These are phyloP conservation scores for Nannochloropsis granulata DNA, from an alignment of 108 stramenopile species.

Conservation along the genomic window DNA sequence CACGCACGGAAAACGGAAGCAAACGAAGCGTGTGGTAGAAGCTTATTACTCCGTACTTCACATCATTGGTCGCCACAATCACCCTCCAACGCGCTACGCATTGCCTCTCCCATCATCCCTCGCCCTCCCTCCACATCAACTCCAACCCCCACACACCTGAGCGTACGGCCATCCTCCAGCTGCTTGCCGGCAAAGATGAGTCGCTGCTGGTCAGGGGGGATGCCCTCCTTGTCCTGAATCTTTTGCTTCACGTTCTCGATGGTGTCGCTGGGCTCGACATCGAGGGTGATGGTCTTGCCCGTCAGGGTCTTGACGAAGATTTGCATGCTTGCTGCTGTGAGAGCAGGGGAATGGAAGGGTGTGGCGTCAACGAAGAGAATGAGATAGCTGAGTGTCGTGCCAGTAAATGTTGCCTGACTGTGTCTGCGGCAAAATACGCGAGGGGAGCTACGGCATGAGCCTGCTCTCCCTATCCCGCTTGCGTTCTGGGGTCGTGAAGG, in stretches of 20 bases:
- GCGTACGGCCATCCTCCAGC: constrained; percentile 79
- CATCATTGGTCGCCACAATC: neutral
- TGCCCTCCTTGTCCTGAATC: constrained; percentile 92
- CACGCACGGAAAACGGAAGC: too few relatives aligned
- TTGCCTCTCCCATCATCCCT: neutral
- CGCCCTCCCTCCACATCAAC: neutral
- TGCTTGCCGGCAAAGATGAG: constrained; percentile 94
- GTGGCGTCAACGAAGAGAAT: neutral
- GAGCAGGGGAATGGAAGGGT: neutral
- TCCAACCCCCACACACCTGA: constrained; percentile 11
- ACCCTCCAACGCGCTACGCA: neutral
- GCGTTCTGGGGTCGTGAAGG: too few relatives aligned
- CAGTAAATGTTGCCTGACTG: too few relatives aligned
- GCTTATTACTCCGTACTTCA: too few relatives aligned
- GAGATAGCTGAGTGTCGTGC: too few relatives aligned
- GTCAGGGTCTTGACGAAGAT: constrained; percentile 28
- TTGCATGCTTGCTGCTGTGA: neutral
- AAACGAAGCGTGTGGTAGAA: too few relatives aligned
- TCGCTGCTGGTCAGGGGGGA: constrained; percentile 90
- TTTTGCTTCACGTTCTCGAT: constrained; percentile 84
- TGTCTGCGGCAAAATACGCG: too few relatives aligned
- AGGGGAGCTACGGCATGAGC: too few relatives aligned
- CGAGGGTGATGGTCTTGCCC: constrained; percentile 91
- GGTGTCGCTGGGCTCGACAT: constrained; percentile 91
- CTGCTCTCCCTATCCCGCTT: too few relatives aligned